Percentiles rank a stretch among this genome's conserved stretches.
phyloP scores from a whole-genome alignment of 2,329 filamentous ascomycete genomes.

The Xylariales sp. region DNA sequence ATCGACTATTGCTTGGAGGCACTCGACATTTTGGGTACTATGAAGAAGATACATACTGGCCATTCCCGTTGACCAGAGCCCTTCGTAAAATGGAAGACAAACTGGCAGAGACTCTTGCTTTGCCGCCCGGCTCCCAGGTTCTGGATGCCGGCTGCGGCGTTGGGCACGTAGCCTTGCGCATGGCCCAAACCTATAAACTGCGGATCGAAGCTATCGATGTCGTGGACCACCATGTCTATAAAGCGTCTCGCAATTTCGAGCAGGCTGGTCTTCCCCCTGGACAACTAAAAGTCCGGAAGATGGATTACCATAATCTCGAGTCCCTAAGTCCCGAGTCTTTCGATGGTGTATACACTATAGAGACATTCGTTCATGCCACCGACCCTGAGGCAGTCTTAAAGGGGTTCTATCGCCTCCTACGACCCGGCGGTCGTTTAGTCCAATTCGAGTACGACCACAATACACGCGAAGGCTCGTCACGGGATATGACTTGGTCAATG shows the following conservation, averaged over 20 bases:
- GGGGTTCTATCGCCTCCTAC: conserved; percentile 60
- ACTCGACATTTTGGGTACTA: conserved; percentile 64
- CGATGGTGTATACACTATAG: conserved; percentile 67
- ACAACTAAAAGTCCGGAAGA: conserved; percentile 54
- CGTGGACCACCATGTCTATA: conserved; percentile 58
- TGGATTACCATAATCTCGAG: conserved; percentile 64
- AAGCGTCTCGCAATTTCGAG: conserved; percentile 56
- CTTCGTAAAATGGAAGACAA: conserved; percentile 63
- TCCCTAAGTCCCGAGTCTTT: conserved; percentile 53
- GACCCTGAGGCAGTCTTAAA: conserved; percentile 57
- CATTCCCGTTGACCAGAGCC: conserved; percentile 58
- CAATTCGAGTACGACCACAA: conserved; percentile 62
- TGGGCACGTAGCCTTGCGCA: conserved; percentile 61
- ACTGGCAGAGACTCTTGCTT: conserved; percentile 53
- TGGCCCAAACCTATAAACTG: conserved; percentile 56
- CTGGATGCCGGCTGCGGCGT: conserved; percentile 65
- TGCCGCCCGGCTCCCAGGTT: conserved; percentile 56
- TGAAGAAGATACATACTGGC: conserved; percentile 58
- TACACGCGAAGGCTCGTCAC: conserved; percentile 46
- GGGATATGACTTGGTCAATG: conserved; percentile 46
- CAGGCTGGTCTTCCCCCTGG: conserved; percentile 49
- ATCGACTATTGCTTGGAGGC: conserved; percentile 57
- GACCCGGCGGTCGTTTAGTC: conserved; percentile 59
- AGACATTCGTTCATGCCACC: conserved; percentile 66
- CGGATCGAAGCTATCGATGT: conserved; percentile 62